Percentiles rank a stretch among this genome's conserved stretches.
Conservation (phyloP, 441 rosid genomes). For the Eruca vesicaria region DNA sequence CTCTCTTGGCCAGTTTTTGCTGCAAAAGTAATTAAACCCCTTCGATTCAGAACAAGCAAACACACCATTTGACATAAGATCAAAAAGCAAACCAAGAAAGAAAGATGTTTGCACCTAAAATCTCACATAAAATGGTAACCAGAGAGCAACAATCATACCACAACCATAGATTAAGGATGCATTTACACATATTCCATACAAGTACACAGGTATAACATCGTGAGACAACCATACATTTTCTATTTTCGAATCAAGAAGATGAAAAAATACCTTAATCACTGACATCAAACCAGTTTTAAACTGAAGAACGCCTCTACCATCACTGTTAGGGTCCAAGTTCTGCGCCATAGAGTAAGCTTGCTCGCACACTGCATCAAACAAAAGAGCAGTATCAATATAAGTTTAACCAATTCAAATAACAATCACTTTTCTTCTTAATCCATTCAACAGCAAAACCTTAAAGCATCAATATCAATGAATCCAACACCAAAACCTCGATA, state of each 20-base stretch:
- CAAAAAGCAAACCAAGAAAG: conserved; percentile 21
- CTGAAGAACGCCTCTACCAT: conserved; percentile 98
- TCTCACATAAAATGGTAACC: not conserved
- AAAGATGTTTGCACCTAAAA: not conserved
- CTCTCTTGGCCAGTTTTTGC: conserved; percentile 98
- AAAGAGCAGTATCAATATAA: conserved; percentile 6
- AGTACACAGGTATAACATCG: conserved; percentile 8
- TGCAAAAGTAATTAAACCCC: conserved; percentile 44
- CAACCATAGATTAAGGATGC: not conserved
- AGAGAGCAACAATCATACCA: not conserved
- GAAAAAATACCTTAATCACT: conserved; percentile 72
- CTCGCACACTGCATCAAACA: conserved; percentile 70
- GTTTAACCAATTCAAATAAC: not conserved
- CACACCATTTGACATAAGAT: conserved; percentile 5
- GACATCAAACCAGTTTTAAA: conserved; percentile 99
- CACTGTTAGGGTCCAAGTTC: conserved; percentile 91
- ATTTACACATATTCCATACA: not conserved
- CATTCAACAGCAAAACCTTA: not conserved
- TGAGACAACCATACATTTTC: not conserved
- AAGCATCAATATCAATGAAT: not conserved
- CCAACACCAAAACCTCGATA: not conserved
- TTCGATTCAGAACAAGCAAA: conserved; percentile 23
- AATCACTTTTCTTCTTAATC: not conserved
- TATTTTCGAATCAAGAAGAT: not conserved
- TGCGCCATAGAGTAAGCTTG: conserved; percentile 98